Evolutionary conservation across 176 grass and related monocot species (phyloP).

Genomic region (Alloteropsis semialata): DNA sequence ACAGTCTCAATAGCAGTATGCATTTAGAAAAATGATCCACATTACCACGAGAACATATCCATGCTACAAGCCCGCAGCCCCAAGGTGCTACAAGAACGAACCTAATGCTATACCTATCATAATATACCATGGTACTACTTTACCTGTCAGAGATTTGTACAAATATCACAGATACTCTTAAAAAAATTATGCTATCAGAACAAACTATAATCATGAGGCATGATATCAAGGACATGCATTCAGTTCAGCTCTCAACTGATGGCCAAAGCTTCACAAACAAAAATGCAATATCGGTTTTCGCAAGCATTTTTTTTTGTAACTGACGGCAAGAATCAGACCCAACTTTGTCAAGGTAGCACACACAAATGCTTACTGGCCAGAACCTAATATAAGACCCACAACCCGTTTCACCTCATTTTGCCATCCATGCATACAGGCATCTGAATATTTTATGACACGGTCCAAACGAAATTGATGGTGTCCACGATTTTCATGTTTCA

Average conservation of each 20-base stretch:
- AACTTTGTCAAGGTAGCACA: not conserved
- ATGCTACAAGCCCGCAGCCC: too few species aligned
- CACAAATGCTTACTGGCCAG: not conserved
- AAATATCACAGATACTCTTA: not conserved
- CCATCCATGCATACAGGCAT: not conserved
- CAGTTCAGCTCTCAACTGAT: not conserved
- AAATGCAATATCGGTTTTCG: not conserved
- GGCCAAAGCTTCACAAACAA: not conserved
- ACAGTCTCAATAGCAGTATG: too few species aligned
- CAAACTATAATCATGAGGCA: not conserved
- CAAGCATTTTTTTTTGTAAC: not conserved
- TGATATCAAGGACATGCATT: not conserved
- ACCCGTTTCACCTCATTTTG: not conserved
- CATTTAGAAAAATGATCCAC: not conserved
- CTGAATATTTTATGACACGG: not conserved
- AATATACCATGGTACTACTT: not conserved
- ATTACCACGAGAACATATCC: not conserved
- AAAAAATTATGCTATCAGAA: not conserved
- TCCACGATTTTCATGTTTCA: not conserved
- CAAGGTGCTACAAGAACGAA: not conserved
- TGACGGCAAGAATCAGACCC: not conserved
- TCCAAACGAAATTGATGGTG: not conserved
- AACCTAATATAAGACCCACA: not conserved
- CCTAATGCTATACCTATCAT: not conserved
- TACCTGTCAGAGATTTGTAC: not conserved